Conservation (phyloP, 2,329 filamentous ascomycete genomes). For the Periconia macrospinosa region DNA sequence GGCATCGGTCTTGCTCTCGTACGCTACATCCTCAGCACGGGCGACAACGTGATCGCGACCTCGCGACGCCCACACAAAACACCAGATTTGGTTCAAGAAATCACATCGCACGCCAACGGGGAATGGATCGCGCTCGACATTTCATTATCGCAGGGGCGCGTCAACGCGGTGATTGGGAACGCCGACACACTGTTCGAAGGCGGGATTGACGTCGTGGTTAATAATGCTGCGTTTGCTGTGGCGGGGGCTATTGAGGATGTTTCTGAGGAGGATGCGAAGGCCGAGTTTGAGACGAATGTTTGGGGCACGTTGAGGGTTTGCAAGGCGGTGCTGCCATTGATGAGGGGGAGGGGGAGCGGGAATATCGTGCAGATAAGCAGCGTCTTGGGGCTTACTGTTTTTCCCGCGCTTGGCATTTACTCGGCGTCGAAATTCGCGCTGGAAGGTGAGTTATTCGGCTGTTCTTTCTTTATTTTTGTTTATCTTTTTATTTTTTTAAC, state of each 20-base stretch:
- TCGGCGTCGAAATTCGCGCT: background rate
- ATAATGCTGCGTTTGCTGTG: background rate
- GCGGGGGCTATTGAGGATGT: background rate
- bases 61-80: background rate
- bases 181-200: background rate
- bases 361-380: background rate
- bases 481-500: background rate
- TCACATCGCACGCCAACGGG: background rate
- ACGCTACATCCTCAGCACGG: background rate
- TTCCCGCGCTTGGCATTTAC: background rate
- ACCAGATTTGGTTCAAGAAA: background rate
- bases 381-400: background rate
- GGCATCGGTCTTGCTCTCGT: background rate
- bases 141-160: background rate
- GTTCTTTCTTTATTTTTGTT: too few species aligned
- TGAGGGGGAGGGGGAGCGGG: background rate
- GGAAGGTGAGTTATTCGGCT: background rate
- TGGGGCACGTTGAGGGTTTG: background rate
- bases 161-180: background rate
- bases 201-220: background rate
- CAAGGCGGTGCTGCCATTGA: background rate
- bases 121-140: background rate
- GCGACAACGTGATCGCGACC: background rate
- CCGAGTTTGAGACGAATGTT: background rate
- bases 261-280: background rate